These are phyloP conservation scores for Penicillium capsulatum DNA, from an alignment of 2,329 filamentous ascomycete species.

Conservation along the genomic window DNA sequence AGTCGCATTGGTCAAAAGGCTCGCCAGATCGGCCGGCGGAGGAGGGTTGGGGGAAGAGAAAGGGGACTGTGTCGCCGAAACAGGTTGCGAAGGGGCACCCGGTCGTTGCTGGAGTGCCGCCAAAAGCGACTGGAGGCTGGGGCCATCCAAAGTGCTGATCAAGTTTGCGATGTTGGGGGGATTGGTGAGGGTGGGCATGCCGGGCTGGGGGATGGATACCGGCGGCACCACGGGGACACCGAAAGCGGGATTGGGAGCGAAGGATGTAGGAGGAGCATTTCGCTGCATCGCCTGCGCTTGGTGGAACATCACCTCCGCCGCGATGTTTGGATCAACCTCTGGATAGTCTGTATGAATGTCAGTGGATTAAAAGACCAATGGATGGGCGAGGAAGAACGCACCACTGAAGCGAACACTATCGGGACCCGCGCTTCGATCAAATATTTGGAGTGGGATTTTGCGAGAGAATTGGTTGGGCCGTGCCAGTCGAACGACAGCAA, in stretches of 20 bases:
- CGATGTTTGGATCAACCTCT: constrained; percentile 71
- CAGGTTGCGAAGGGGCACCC: constrained; percentile 28
- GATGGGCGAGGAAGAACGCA: constrained; percentile 27
- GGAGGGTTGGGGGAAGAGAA: constrained; percentile 32
- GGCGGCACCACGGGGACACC: constrained; percentile 34
- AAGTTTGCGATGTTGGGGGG: constrained; percentile 58
- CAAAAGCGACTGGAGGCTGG: constrained; percentile 66
- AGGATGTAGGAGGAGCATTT: constrained; percentile 34
- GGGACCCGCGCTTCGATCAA: constrained; percentile 71
- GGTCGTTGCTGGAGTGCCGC: constrained; percentile 51
- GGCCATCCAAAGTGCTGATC: constrained; percentile 64
- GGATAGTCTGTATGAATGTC: constrained; percentile 61
- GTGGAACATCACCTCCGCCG: constrained; percentile 70
- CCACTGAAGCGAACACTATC: constrained; percentile 74
- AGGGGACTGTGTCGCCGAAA: constrained; percentile 34
- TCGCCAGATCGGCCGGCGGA: constrained; percentile 40
- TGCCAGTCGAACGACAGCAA: constrained; percentile 75
- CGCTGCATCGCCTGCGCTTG: constrained; percentile 46
- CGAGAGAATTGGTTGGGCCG: constrained; percentile 63
- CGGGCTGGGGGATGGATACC: constrained; percentile 30
- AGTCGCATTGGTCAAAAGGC: constrained; percentile 38
- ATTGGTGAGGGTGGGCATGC: constrained; percentile 34
- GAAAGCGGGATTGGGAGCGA: constrained; percentile 35
- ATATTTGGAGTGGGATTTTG: constrained; percentile 77
- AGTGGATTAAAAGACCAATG: constrained; percentile 4